Base-by-base conservation (phyloP, 257 asterid species). In the Fraxinus quadrangulata region DNA sequence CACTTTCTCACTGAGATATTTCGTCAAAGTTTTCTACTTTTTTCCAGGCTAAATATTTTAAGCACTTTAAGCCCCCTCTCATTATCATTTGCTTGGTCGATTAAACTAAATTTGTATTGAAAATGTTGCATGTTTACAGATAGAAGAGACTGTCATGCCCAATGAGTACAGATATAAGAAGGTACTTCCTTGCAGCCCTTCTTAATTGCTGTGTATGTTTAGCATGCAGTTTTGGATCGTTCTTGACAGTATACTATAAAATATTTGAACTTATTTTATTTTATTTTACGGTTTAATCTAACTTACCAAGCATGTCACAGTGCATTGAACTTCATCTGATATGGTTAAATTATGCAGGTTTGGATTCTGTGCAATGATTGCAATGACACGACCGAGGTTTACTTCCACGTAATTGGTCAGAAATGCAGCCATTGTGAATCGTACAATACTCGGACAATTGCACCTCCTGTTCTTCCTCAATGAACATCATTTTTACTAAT, bases 301-400 rank as follows among this genome's bases (percentile, higher is more conserved):
- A 70, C 33, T 21, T 78, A 23, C 56, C 42, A 16, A 5, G 28
- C 47, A 21, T 26, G 56, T 34, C 59, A 82, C 13, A 67, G 11
- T 59, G 31, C 42, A 42, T 70, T 5, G 17, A 42, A 30, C 71
- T 6, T 17, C 51, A 33, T 33, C 17, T 13, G 10, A 13, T 9
- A 61, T 24, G 68, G 68, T 61, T 61, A 23, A 24, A 63, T 63
- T 78, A 74, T 67, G 47, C 90, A 92, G 98, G 96, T 91, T 36
- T 96, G 99, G 98, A 90, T 96, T 81, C 85, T 96, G 14, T 96
- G 99, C 79, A 93, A 96, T 13, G 99, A 96, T 84, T 96, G 99
- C 88, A 90, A 92, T 23, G 97, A 90, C 75, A 90, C 99, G 0
- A 93, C 97, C 3, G 98, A 96, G 79, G 97, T 93, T 4, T 90